phyloP scores from a whole-genome alignment of 2,329 filamentous ascomycete genomes.

The Peltaster fructicola region DNA sequence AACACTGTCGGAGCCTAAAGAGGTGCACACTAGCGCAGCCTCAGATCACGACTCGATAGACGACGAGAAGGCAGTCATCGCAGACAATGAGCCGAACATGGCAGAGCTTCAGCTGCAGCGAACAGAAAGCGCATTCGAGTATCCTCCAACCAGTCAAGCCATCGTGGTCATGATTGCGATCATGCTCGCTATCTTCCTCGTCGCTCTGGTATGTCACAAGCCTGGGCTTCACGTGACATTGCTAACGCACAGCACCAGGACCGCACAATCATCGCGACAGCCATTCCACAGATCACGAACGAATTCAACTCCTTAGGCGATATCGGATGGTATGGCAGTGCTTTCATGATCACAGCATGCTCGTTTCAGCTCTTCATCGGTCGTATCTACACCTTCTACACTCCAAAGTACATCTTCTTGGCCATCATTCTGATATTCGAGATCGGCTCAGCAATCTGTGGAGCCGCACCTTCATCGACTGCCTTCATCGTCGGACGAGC shows the following conservation, averaged over 20 bases:
- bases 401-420: slow-evolving; percentile 22
- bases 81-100: too few relatives aligned
- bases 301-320: slow-evolving; percentile 24
- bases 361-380: slow-evolving; percentile 30
- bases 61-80: too few relatives aligned
- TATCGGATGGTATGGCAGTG: slow-evolving; percentile 22
- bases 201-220: slow-evolving; percentile 7
- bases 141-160: slow-evolving; percentile 7
- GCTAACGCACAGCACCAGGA: slow-evolving; percentile 5
- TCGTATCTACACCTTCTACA: slow-evolving; percentile 29
- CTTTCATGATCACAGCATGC: slow-evolving; percentile 27
- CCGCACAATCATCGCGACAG: slow-evolving; percentile 19
- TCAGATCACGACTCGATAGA: too few relatives aligned
- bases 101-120: too few relatives aligned
- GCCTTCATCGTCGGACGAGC: slow-evolving; percentile 25
- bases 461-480: slow-evolving; percentile 18
- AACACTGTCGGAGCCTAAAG: too few relatives aligned
- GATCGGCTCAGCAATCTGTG: slow-evolving; percentile 39
- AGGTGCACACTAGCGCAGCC: too few relatives aligned
- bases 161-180: slow-evolving; percentile 11
- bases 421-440: slow-evolving; percentile 31
- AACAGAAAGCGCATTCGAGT: slow-evolving; percentile 5
- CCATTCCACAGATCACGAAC: slow-evolving; percentile 23
- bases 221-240: not conserved
- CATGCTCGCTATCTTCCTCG: slow-evolving; percentile 12